These are phyloP conservation scores for Microdochium bolleyi DNA, from an alignment of 2,329 filamentous ascomycete species.

Conservation along the genomic window DNA sequence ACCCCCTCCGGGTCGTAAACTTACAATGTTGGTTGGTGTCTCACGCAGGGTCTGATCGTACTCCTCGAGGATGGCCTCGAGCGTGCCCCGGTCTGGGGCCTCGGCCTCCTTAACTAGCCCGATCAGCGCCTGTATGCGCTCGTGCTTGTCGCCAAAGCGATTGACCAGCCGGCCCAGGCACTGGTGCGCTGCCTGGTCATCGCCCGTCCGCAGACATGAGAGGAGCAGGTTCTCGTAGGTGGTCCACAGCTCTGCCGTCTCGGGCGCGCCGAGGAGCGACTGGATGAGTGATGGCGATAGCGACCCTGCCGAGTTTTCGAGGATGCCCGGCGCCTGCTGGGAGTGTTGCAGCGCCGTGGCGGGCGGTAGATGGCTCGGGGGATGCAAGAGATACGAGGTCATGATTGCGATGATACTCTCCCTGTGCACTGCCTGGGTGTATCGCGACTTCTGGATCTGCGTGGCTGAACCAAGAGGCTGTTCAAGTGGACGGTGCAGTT, in stretches of 20 bases:
- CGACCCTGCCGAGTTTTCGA: conserved; percentile 44
- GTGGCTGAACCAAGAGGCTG: too few relatives aligned
- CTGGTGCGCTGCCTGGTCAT: conserved; percentile 68
- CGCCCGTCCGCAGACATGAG: conserved; percentile 74
- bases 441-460: too few relatives aligned
- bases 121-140: conserved; percentile 74
- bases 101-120: conserved; percentile 81
- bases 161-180: conserved; percentile 68
- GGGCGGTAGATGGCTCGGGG: conserved; percentile 48
- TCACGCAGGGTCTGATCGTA: conserved; percentile 71
- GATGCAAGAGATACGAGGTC: conserved; percentile 42
- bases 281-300: conserved; percentile 45
- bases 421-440: too few relatives aligned
- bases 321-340: conserved; percentile 51
- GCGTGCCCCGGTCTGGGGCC: conserved; percentile 55
- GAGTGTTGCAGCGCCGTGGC: conserved; percentile 47
- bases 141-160: conserved; percentile 78
- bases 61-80: conserved; percentile 64
- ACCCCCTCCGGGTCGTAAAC: conserved; percentile 18
- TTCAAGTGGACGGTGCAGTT: too few relatives aligned
- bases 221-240: conserved; percentile 82
- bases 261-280: conserved; percentile 48
- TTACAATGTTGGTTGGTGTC: conserved; percentile 72
- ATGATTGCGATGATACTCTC: conserved; percentile 11
- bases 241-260: conserved; percentile 76